phyloP scores from a whole-genome alignment of 164 flowering plant species.

The Brasenia schreberi region DNA sequence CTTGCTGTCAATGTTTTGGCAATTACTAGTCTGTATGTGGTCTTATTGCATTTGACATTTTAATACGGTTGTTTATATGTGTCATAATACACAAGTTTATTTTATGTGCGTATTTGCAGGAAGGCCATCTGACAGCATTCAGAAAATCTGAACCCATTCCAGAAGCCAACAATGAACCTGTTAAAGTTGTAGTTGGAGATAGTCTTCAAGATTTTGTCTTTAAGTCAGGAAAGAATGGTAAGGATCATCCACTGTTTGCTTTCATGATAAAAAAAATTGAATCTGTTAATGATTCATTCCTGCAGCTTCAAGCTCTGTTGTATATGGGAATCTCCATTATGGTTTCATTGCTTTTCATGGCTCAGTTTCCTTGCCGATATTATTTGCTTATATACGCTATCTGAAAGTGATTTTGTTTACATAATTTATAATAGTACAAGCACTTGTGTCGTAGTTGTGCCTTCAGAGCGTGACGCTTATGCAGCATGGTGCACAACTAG shows the following conservation, averaged over 20 bases:
- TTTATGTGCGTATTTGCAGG: conserved; percentile 26
- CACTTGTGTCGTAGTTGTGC: too few relatives aligned
- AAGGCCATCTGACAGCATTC: conserved; percentile 43
- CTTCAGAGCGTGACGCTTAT: too few relatives aligned
- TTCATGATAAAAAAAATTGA: too few relatives aligned
- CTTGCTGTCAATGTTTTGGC: not conserved
- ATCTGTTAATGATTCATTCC: too few relatives aligned
- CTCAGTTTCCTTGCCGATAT: too few relatives aligned
- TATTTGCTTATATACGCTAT: too few relatives aligned
- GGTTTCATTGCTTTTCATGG: too few relatives aligned
- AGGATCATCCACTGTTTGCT: not conserved
- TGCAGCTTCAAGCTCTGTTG: too few relatives aligned
- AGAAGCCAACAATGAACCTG: conserved; percentile 74
- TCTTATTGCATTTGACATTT: not conserved
- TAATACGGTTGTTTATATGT: not conserved
- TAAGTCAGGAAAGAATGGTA: conserved; percentile 88
- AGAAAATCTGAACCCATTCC: conserved; percentile 83
- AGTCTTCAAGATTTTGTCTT: conserved; percentile 65
- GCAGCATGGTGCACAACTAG: too few relatives aligned
- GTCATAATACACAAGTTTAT: not conserved
- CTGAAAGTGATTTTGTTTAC: too few relatives aligned
- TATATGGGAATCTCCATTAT: too few relatives aligned
- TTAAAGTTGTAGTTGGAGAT: conserved; percentile 89
- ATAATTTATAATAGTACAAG: too few relatives aligned
- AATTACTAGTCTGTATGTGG: not conserved